phyloP scores from a whole-genome alignment of 768 basidiomycete genomes.

The Boletus speciosus region DNA sequence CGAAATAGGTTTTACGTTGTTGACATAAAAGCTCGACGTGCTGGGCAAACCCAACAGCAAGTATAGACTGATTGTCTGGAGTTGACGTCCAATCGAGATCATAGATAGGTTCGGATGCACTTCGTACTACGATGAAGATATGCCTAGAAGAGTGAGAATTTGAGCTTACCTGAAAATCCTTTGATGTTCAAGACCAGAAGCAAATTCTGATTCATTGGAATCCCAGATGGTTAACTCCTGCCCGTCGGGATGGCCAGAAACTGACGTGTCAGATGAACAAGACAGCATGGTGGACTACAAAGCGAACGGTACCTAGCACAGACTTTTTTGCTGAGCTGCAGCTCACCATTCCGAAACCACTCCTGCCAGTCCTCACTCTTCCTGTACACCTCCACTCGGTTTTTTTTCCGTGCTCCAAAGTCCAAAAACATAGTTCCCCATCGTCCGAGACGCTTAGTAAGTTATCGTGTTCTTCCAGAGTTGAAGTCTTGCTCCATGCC shows the following conservation, averaged over 20 bases:
- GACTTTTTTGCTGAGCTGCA: constrained; percentile 94
- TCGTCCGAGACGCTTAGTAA: constrained; percentile 72
- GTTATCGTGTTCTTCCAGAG: constrained; percentile 60
- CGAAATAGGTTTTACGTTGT: constrained; percentile 89
- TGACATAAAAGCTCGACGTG: constrained; percentile 87
- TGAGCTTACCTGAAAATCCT: constrained; percentile 53
- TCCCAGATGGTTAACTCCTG: constrained; percentile 95
- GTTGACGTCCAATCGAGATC: constrained; percentile 95
- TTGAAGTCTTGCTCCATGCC: constrained; percentile 62
- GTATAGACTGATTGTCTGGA: constrained; percentile 82
- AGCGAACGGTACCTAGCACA: constrained; percentile 61
- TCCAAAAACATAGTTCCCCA: constrained; percentile 89
- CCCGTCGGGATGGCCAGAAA: constrained; percentile 55
- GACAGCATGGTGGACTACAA: not conserved
- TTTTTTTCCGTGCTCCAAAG: constrained; percentile 43
- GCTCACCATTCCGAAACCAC: constrained; percentile 62
- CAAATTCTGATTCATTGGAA: constrained; percentile 90
- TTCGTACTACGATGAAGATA: constrained; percentile 4
- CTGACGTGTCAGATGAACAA: constrained; percentile 35
- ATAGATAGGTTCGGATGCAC: constrained; percentile 54
- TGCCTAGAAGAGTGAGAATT: not conserved
- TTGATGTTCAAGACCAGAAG: constrained; percentile 80
- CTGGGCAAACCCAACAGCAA: constrained; percentile 82
- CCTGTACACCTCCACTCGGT: constrained; percentile 66
- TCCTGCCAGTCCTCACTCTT: constrained; percentile 66